Evolutionary conservation across 148 eudicot genomes (phyloP).

Genomic region (Rhododendron simsii): DNA sequence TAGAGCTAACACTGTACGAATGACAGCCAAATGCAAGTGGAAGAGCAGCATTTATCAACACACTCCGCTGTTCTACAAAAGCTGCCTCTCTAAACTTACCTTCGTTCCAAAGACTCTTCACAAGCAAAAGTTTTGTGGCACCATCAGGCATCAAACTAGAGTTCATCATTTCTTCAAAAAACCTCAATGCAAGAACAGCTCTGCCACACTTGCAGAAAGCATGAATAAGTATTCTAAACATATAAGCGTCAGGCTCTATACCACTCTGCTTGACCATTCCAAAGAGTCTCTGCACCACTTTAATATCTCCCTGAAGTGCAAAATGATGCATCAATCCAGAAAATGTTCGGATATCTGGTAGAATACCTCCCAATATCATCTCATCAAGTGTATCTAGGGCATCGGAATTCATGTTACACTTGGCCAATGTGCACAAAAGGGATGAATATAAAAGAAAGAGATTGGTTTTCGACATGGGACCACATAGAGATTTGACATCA

Average conservation of each 20-base stretch:
- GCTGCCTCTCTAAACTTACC: constrained; percentile 88
- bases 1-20: constrained; percentile 47
- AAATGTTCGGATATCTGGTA: constrained; percentile 79
- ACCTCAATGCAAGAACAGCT: constrained; percentile 75
- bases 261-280: constrained; percentile 63
- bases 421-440: constrained; percentile 65
- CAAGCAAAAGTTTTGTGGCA: constrained; percentile 67
- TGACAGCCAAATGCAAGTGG: constrained; percentile 54
- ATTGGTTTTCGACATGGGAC: constrained; percentile 33
- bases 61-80: constrained; percentile 58
- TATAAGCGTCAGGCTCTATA: constrained; percentile 66
- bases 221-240: constrained; percentile 61
- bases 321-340: constrained; percentile 82
- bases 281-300: constrained; percentile 67
- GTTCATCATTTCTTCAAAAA: constrained; percentile 78
- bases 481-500: constrained; percentile 46
- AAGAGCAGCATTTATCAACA: constrained; percentile 32
- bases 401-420: constrained; percentile 60
- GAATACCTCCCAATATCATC: constrained; percentile 55
- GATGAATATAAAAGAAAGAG: constrained; percentile 61
- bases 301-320: constrained; percentile 61
- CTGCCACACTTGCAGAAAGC: constrained; percentile 68
- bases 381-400: constrained; percentile 51
- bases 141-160: constrained; percentile 49
- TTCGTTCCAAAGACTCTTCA: constrained; percentile 85